Conservation (phyloP, 805 yeast species). For the Kodamaea neixiangensis region DNA sequence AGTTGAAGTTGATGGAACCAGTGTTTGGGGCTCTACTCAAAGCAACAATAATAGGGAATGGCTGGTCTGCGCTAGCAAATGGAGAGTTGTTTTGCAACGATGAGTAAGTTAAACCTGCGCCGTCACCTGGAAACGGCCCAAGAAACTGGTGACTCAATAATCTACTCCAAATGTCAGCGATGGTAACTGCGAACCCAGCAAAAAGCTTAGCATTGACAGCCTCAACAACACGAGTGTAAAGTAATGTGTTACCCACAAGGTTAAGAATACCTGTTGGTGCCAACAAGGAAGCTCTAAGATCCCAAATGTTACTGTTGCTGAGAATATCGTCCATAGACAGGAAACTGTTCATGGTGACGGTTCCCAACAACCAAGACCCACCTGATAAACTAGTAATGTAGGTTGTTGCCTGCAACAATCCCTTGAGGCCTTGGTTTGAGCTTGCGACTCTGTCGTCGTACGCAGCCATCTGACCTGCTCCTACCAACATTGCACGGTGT, state of each 20-base stretch:
- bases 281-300: constrained; percentile 18
- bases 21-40: constrained; percentile 41
- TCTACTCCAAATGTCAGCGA: constrained; percentile 45
- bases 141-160: constrained; percentile 37
- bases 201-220: constrained; percentile 27
- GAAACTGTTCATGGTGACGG: constrained; percentile 21
- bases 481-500: constrained; percentile 55
- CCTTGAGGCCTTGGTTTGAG: constrained; percentile 23
- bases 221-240: constrained; percentile 41
- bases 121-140: constrained; percentile 21
- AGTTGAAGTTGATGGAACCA: constrained; percentile 31
- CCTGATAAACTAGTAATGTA: constrained; percentile 45
- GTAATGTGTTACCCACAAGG: constrained; percentile 15
- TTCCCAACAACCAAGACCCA: constrained; percentile 42
- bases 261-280: constrained; percentile 14
- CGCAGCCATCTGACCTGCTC: constrained; percentile 85
- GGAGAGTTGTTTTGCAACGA: constrained; percentile 16
- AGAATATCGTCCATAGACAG: constrained; percentile 19
- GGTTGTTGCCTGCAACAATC: constrained; percentile 37
- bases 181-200: constrained; percentile 36
- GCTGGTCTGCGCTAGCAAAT: constrained; percentile 36
- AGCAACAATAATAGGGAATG: constrained; percentile 42
- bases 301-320: constrained; percentile 20
- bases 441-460: constrained; percentile 71
- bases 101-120: constrained; percentile 22